These are phyloP conservation scores for Nannochloris sp. DNA, from an alignment of 139 green algal genomes.

Conservation along the genomic window DNA sequence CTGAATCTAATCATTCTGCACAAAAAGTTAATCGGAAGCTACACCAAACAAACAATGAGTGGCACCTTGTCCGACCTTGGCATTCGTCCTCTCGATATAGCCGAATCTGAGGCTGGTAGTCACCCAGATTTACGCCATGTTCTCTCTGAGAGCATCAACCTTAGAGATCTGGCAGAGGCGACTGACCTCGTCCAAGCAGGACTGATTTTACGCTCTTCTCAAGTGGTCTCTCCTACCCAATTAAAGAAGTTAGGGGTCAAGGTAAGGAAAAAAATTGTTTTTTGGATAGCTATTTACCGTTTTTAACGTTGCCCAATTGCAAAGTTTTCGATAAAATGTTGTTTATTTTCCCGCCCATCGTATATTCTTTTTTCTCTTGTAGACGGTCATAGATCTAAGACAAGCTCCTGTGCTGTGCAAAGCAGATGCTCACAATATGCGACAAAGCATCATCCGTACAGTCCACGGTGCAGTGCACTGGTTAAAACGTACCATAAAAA, in stretches of 20 bases:
- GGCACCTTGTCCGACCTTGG: neutral
- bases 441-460: neutral
- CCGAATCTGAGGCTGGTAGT: neutral
- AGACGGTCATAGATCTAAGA: slow-evolving; percentile 14
- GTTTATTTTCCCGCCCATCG: neutral
- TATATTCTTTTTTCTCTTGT: neutral
- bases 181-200: neutral
- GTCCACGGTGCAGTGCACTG: neutral
- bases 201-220: neutral
- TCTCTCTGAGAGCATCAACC: neutral
- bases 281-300: neutral
- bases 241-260: slow-evolving; percentile 1
- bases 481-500: neutral
- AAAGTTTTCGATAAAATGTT: neutral
- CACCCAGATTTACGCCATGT: neutral
- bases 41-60: too few relatives aligned
- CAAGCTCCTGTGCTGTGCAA: neutral
- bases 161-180: neutral
- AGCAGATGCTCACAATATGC: neutral
- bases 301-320: neutral
- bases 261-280: neutral
- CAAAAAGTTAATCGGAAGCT: too few relatives aligned
- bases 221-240: neutral
- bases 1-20: too few relatives aligned
- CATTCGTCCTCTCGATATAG: neutral